phyloP scores from a whole-genome alignment of 805 yeast species.

The Candida krabiensis region DNA sequence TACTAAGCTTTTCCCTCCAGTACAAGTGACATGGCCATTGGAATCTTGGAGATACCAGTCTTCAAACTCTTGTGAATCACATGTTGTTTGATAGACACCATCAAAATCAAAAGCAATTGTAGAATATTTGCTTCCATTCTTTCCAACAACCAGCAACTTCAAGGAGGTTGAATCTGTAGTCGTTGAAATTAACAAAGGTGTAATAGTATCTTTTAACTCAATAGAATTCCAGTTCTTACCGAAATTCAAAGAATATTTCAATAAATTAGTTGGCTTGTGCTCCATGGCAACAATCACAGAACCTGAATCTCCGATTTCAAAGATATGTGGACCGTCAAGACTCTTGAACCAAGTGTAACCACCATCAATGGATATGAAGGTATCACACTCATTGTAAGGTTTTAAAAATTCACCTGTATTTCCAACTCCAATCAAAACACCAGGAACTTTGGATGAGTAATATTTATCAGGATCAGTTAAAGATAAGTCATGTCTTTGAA shows the following conservation, averaged over 20 bases:
- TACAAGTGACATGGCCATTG: conserved; percentile 36
- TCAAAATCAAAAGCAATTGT: conserved; percentile 54
- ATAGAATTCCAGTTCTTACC: conserved; percentile 59
- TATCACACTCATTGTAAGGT: conserved; percentile 34
- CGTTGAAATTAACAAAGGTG: conserved; percentile 47
- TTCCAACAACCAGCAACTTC: conserved; percentile 53
- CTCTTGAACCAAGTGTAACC: conserved; percentile 63
- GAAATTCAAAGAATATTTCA: conserved; percentile 60
- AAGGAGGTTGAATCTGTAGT: conserved; percentile 66
- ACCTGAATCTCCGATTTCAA: conserved; percentile 70
- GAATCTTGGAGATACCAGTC: conserved; percentile 35
- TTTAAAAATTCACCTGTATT: conserved; percentile 31
- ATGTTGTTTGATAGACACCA: conserved; percentile 26
- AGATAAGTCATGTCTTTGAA: conserved; percentile 24
- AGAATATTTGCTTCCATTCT: background rate
- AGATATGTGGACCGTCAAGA: conserved; percentile 52
- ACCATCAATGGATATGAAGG: conserved; percentile 68
- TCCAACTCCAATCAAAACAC: conserved; percentile 45
- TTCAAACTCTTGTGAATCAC: conserved; percentile 53
- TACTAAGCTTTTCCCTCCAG: conserved; percentile 59
- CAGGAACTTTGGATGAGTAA: conserved; percentile 44
- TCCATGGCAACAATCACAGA: conserved; percentile 59
- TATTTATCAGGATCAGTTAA: conserved; percentile 29
- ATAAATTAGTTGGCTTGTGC: conserved; percentile 33
- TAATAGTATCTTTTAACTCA: conserved; percentile 40